Base-by-base conservation (phyloP, 345 rosid genomes). In the Lagerstroemia speciosa region DNA sequence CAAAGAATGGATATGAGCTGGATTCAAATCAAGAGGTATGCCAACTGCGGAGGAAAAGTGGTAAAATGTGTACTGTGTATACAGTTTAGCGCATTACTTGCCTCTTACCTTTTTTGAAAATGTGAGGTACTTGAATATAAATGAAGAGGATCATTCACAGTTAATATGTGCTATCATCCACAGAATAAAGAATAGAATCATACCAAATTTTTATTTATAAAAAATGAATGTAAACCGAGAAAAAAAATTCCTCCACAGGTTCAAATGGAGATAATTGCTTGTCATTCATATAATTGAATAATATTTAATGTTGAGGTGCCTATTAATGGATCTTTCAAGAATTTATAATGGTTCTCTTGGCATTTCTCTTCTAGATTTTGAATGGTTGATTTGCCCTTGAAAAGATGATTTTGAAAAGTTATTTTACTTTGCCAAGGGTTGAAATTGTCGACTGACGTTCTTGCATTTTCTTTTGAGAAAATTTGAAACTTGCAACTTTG, bases 11-110 rank as follows among this genome's bases (percentile, higher is more conserved):
- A 67, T 95, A 95, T 64, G 98, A 95, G 80, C 74, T 95, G 82
- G 98, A 95, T 77, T 88, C 99, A 69, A 95, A 86, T 84, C 93
- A 87, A 74, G 98, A 95, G 97, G 97, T 88, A 81, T 46, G 69
- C 46, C 74, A 36, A 36, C 69, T 64, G 38, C 15, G 20, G 63
- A 58, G 63, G 63, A 58, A 58, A 27, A 58, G 7, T 58, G 33
- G 30, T 30, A 58, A 58, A 58, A 27, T 29, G 63, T 27, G 14
- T 58, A 14, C 19, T 10, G 31, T 8, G 19, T 58, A 27, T 58
- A 7, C 34, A 29, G 12, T 29, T 34, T 10, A 11, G 29, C 63
- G 2, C 20, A 14, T 3, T 58, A 11, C 63, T 27, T 12, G 0
- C 32, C 20, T 16, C 63, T 58, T 14, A 14, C 29, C 4, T 9